Evolutionary conservation across 225 moss, liverwort and hornwort genomes (phyloP), one percentile per base, ranked within the genome.

Genomic region (Rhytidiadelphus loreus): DNA sequence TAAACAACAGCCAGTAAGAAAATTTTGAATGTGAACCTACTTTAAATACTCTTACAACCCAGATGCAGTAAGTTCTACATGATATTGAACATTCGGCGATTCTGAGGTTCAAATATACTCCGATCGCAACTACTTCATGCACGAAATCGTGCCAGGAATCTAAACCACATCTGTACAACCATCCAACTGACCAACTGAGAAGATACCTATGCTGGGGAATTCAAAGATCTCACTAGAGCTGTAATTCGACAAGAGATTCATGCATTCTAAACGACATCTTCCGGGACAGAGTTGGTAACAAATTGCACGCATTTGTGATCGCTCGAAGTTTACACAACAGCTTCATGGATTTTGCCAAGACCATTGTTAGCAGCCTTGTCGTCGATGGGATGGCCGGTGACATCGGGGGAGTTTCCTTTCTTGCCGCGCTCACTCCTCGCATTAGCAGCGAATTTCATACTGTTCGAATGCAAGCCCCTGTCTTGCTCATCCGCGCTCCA

Each of bases 401-500:
- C 82, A 15, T 91, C 92, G 8, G 83, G 90, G 15, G 83, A 78
- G 85, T 70, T 85, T 9, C 81, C 87, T 79, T 78, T 87, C 82
- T 80, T 92, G 17, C 98, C 96, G 32, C 98, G 91, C 90, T 98
- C 96, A 41, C 93, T 89, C 75, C 93, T 93, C 26, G 98, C 81
- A 80, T 98, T 98, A 16, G 85, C 89, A 13, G 96, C 96, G 71
- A 98, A 98, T 39, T 95, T 98, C 90, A 96, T 77, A 68, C 96
- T 96, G 37, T 87, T 86, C 3, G 88, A 60, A 85, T 95, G 95
- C 53, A 94, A 72, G 7, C 95, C 96, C 8, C 85, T 77, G 33
- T 92, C 86, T 82, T 93, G 90, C 93, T 98, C 98, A 35, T 91
- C 90, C 53, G 90, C 93, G 84, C 87, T 96, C 93, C 94, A 98